phyloP scores from a whole-genome alignment of 345 rosid species.

The Eucalyptus erythrocorys region DNA sequence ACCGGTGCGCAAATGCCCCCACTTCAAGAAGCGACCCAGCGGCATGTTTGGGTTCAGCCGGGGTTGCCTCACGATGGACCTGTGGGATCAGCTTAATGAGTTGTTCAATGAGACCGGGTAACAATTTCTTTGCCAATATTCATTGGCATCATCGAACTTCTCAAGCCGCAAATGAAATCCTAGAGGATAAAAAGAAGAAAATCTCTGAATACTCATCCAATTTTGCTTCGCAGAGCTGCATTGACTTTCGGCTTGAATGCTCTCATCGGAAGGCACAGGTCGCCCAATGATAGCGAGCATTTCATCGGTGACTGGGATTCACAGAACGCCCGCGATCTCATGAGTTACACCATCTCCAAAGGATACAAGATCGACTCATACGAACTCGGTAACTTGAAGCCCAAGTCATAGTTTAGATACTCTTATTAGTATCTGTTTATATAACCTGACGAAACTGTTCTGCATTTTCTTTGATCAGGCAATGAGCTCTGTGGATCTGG shows the following conservation, averaged over 20 bases:
- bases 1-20: slow-evolving; percentile 6
- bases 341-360: slow-evolving; percentile 26
- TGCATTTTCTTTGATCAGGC: slow-evolving; percentile 8
- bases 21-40: background rate
- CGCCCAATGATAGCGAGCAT: background rate
- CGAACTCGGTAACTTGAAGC: slow-evolving; percentile 25
- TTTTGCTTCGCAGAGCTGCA: slow-evolving; percentile 10
- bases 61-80: slow-evolving; percentile 33
- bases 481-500: slow-evolving; percentile 46
- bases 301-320: slow-evolving; percentile 39
- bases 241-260: slow-evolving; percentile 43
- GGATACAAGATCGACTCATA: slow-evolving; percentile 53
- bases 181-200: background rate
- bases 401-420: background rate
- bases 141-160: background rate
- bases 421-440: background rate
- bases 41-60: slow-evolving; percentile 37
- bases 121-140: background rate
- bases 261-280: slow-evolving; percentile 17
- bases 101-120: slow-evolving; percentile 35
- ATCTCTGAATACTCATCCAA: background rate
- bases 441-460: background rate
- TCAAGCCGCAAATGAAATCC: background rate
- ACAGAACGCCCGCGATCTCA: slow-evolving; percentile 28
- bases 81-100: slow-evolving; percentile 42